Evolutionary conservation across 108 stramenopile species (phyloP).

Genomic region (Nitzschia sp.): DNA sequence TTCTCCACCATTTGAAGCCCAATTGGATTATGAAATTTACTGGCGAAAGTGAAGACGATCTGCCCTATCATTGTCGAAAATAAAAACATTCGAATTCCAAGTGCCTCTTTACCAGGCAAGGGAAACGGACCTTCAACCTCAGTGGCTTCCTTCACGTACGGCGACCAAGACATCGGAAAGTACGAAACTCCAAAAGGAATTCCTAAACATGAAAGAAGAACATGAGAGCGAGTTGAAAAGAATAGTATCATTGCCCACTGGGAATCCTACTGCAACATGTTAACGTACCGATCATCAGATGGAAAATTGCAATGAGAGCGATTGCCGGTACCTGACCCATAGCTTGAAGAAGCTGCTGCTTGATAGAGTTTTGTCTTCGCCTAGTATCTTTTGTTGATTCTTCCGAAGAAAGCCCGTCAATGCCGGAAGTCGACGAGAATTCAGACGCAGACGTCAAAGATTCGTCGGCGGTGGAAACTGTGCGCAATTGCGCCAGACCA

Average conservation of each 20-base stretch:
- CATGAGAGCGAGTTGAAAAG: too few relatives aligned
- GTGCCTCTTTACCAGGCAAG: conserved; percentile 68
- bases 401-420: too few relatives aligned
- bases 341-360: background rate
- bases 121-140: conserved; percentile 43
- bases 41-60: conserved; percentile 57
- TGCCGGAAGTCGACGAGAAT: too few relatives aligned
- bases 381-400: too few relatives aligned
- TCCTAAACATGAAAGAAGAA: too few relatives aligned
- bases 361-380: background rate
- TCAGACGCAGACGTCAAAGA: too few relatives aligned
- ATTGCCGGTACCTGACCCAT: conserved; percentile 21
- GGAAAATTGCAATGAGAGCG: conserved; percentile 36
- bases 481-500: background rate
- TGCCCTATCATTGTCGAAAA: conserved; percentile 73
- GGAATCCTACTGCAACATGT: too few relatives aligned
- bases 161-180: conserved; percentile 67
- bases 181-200: conserved; percentile 80
- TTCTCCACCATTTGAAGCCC: conserved; percentile 89
- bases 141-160: conserved; percentile 11
- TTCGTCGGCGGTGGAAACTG: background rate
- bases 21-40: conserved; percentile 65
- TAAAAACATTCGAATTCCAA: conserved; percentile 84
- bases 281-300: conserved; percentile 74
- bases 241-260: too few relatives aligned